Evolutionary conservation across 2,329 filamentous ascomycete genomes (phyloP).

Genomic region (Diaporthe longicolla): DNA sequence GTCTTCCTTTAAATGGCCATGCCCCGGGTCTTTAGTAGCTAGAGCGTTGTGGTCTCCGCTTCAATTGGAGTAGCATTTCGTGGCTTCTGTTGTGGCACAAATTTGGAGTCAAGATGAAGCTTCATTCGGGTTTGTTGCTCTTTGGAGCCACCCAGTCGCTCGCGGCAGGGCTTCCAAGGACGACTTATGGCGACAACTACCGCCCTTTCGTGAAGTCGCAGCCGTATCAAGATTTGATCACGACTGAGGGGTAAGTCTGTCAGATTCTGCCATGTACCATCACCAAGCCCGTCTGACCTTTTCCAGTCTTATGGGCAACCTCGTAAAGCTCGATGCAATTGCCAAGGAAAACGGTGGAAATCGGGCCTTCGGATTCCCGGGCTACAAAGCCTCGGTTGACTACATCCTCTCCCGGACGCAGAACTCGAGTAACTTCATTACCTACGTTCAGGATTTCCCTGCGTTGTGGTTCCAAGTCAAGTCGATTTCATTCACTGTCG

Average conservation of each 20-base stretch:
- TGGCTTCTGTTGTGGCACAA: background rate
- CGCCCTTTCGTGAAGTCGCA: conserved; percentile 3
- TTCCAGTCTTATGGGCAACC: conserved; percentile 12
- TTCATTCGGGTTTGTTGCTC: background rate
- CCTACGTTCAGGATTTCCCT: conserved; percentile 11
- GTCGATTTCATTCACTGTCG: conserved; percentile 19
- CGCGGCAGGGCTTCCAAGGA: background rate
- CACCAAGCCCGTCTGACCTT: background rate
- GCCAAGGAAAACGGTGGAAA: conserved; percentile 70
- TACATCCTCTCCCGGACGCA: conserved; percentile 58
- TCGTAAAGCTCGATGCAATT: conserved; percentile 59
- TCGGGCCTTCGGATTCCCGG: conserved; percentile 71
- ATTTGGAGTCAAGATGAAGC: background rate
- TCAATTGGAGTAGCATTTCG: background rate
- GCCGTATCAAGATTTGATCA: conserved; percentile 15
- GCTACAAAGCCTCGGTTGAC: conserved; percentile 71
- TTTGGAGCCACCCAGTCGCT: background rate
- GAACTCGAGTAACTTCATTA: background rate
- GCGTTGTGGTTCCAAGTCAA: conserved; percentile 13
- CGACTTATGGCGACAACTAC: background rate
- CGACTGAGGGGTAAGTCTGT: conserved; percentile 12
- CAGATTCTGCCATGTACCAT: background rate
- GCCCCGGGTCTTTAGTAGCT: background rate
- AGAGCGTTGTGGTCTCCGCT: background rate
- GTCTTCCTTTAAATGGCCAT: background rate